Evolutionary conservation across 768 basidiomycete species (phyloP), one percentile per base, ranked within the genome.

Genomic region (Tulasnella sp.): DNA sequence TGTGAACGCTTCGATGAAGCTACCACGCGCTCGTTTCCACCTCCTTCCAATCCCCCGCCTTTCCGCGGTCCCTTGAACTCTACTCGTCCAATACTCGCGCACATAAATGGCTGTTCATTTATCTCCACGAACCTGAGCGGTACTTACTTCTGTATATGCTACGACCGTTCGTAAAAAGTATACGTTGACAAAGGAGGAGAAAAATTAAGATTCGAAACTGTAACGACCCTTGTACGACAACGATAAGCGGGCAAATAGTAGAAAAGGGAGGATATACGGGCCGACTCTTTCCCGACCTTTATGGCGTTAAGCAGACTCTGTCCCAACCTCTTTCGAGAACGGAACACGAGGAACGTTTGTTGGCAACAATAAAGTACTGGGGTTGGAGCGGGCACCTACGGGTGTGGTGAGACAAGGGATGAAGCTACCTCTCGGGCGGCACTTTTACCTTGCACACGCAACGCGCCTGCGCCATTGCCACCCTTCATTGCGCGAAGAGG

Each of bases 281-380:
- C 58, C 58, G 58, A 64, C 58, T 64, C 58, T 64, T 64, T 64
- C 58, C 58, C 58, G 58, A n/a, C 58, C 58, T 64, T 64, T 64
- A 64, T 64, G 58, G 58, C 58, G 29, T 64, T 64, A 64, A 64
- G 58, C 58, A 64, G 29, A 64, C 8, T 12, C 12, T 31, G 31
- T n/a, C 9, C 22, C n/a, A n/a, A 34, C 11, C 58, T 34, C 58
- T 64, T 42, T 42, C 9, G 42, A 42, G 42, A 17, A 42, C 42
- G 42, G 42, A 42, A 42, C 42, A 42, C 42, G 42, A 42, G 42
- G 42, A 49, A 64, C 49, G 25, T 15, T n/a, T n/a, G 54, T 58
- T 22, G 25, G 29, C 5, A 4, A n/a, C 49, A 31, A 25, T 29
- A 52, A 64, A 64, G 58, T 64, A 64, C 58, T 64, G 58, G 58